phyloP scores from a whole-genome alignment of 768 basidiomycete genomes.

The Naganishia onofrii region DNA sequence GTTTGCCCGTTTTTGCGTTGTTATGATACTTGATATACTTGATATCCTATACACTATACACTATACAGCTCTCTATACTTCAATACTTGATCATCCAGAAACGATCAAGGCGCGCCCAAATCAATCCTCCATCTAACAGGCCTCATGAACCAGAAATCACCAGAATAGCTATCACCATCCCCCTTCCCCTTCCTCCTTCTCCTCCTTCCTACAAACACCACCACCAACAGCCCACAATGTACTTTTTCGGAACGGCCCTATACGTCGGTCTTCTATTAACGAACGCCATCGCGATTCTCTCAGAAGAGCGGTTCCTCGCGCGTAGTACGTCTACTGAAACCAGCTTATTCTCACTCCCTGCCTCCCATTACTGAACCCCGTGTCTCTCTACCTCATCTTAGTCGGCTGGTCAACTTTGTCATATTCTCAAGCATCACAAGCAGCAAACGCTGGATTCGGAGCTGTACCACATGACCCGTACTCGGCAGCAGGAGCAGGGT shows the following conservation, averaged over 20 bases:
- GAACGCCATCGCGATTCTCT: constrained; percentile 92
- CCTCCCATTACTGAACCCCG: constrained; percentile 18
- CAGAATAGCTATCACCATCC: neutral
- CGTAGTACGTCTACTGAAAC: constrained; percentile 64
- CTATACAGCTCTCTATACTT: neutral
- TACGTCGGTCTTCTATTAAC: constrained; percentile 83
- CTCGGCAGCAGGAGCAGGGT: neutral
- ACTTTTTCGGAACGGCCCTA: constrained; percentile 58
- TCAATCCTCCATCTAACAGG: neutral
- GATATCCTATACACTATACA: too few species aligned
- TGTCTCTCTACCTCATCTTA: constrained; percentile 47
- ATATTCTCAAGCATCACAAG: constrained; percentile 25
- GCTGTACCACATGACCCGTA: constrained; percentile 37
- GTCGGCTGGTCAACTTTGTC: constrained; percentile 75
- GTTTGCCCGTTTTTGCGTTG: too few species aligned
- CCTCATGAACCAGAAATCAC: neutral
- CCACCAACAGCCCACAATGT: constrained; percentile 50
- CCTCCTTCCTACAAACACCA: neutral
- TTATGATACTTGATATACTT: too few species aligned
- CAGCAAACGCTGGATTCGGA: constrained; percentile 48
- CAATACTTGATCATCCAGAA: neutral
- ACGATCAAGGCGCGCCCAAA: constrained; percentile 9
- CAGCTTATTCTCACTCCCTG: neutral
- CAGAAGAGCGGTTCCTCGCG: constrained; percentile 92
- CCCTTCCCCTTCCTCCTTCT: neutral